A percentile compares a stretch with the other conserved stretches of the same genome.
These are phyloP conservation scores for Saccharomyces kudriavzevii DNA, from an alignment of 805 yeast genomes.

Conservation along the genomic window DNA sequence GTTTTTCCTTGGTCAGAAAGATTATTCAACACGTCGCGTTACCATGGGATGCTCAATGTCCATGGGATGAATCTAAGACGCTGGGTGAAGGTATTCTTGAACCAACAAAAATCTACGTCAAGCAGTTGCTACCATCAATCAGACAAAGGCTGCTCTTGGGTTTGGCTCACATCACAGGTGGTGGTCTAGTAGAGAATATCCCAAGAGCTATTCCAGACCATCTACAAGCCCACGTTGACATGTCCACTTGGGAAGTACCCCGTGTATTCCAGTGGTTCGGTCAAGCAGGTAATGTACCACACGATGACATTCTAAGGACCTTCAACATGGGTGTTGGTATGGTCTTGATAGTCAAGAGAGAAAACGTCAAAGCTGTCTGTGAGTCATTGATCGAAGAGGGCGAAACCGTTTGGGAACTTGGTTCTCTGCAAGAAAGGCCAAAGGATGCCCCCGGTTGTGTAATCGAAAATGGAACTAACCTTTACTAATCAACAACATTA, in stretches of 20 bases:
- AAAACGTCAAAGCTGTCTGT: conserved; percentile 52
- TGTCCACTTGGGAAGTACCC: conserved; percentile 74
- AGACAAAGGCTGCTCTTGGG: conserved; percentile 67
- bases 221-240: conserved; percentile 75
- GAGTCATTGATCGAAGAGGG: conserved; percentile 51
- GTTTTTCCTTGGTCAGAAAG: conserved; percentile 89
- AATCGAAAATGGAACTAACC: conserved; percentile 36
- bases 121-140: conserved; percentile 72
- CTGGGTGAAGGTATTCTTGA: conserved; percentile 79
- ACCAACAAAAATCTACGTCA: conserved; percentile 93
- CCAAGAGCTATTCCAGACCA: conserved; percentile 87
- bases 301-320: conserved; percentile 76
- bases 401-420: conserved; percentile 68
- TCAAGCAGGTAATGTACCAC: conserved; percentile 82
- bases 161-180: conserved; percentile 96
- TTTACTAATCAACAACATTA: conserved; percentile 16
- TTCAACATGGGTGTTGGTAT: conserved; percentile 95
- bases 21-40: conserved; percentile 73
- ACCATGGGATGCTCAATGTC: conserved; percentile 67
- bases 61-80: conserved; percentile 67
- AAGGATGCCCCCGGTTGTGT: conserved; percentile 53
- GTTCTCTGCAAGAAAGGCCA: conserved; percentile 44
- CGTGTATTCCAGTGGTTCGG: conserved; percentile 93
- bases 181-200: conserved; percentile 91
- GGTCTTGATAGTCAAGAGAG: conserved; percentile 74